Percentiles rank a stretch among this genome's conserved stretches.
phyloP scores from a whole-genome alignment of 1,139 yeast species.

The Hansenula sp. region DNA sequence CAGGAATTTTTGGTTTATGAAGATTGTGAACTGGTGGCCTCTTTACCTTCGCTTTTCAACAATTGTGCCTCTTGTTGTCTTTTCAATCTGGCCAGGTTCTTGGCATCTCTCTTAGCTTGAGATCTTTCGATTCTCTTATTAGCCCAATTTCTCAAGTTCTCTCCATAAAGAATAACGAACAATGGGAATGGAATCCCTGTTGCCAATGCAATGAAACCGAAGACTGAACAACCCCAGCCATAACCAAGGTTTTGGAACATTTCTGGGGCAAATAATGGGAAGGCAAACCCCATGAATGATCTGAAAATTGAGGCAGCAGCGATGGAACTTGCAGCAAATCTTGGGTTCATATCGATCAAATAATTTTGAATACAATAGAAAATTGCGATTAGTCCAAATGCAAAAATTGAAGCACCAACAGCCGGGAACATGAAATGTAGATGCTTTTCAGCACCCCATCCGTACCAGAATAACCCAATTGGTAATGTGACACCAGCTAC shows the following conservation, averaged over 20 bases:
- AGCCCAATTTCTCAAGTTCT: conserved; percentile 52
- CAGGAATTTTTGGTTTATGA: not conserved
- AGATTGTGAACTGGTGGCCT: not conserved
- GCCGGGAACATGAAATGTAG: conserved; percentile 55
- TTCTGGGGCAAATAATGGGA: conserved; percentile 44
- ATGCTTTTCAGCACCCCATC: conserved; percentile 55
- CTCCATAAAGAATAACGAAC: conserved; percentile 53
- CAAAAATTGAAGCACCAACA: conserved; percentile 51
- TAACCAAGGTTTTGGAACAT: conserved; percentile 45
- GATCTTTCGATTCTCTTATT: conserved; percentile 38
- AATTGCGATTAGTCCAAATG: conserved; percentile 50
- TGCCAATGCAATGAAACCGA: conserved; percentile 50
- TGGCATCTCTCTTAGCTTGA: conserved; percentile 40
- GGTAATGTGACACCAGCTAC: conserved; percentile 46
- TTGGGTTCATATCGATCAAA: conserved; percentile 61
- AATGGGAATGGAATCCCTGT: conserved; percentile 65
- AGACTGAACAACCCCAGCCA: conserved; percentile 67
- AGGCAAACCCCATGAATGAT: conserved; percentile 52
- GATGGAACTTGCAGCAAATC: conserved; percentile 55
- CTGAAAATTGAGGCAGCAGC: conserved; percentile 65
- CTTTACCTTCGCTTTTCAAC: not conserved
- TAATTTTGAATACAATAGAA: conserved; percentile 60
- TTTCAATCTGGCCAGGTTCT: conserved; percentile 29
- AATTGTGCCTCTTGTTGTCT: conserved; percentile 9
- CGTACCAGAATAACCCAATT: conserved; percentile 55